Conservation (phyloP, 2,329 filamentous ascomycete genomes). For the Epichloe festucae region DNA sequence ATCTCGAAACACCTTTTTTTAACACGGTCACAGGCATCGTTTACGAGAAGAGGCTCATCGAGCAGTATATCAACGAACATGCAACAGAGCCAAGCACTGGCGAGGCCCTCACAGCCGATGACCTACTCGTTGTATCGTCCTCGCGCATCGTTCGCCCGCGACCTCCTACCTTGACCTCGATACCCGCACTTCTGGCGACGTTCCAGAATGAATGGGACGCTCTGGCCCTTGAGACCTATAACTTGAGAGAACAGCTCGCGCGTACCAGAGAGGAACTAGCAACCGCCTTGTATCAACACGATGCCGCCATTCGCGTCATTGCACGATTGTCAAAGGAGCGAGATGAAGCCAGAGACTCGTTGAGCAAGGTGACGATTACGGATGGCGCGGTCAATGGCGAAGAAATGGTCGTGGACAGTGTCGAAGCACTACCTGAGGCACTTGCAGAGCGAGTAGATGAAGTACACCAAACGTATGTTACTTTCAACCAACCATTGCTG, state of each 20-base stretch:
- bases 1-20: not conserved
- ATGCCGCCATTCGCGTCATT: slow-evolving; percentile 92
- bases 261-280: slow-evolving; percentile 89
- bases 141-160: slow-evolving; percentile 74
- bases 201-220: slow-evolving; percentile 99
- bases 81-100: slow-evolving; percentile 85
- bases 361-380: slow-evolving; percentile 72
- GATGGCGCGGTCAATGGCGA: slow-evolving; percentile 50
- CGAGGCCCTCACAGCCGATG: slow-evolving; percentile 69
- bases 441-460: slow-evolving; percentile 63
- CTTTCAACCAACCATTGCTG: slow-evolving; percentile 2
- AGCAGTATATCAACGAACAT: slow-evolving; percentile 87
- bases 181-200: slow-evolving; percentile 81
- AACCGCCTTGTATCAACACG: slow-evolving; percentile 89
- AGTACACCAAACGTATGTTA: slow-evolving; percentile 63
- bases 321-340: slow-evolving; percentile 80
- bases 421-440: slow-evolving; percentile 58
- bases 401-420: slow-evolving; percentile 79
- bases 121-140: slow-evolving; percentile 78
- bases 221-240: slow-evolving; percentile 81
- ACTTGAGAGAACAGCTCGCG: slow-evolving; percentile 74
- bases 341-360: slow-evolving; percentile 79
- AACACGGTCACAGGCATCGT: slow-evolving; percentile 50
- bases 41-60: slow-evolving; percentile 90
- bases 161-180: slow-evolving; percentile 87